These are phyloP conservation scores for Nidularia sp. DNA, from an alignment of 768 basidiomycete genomes.

Conservation along the genomic window DNA sequence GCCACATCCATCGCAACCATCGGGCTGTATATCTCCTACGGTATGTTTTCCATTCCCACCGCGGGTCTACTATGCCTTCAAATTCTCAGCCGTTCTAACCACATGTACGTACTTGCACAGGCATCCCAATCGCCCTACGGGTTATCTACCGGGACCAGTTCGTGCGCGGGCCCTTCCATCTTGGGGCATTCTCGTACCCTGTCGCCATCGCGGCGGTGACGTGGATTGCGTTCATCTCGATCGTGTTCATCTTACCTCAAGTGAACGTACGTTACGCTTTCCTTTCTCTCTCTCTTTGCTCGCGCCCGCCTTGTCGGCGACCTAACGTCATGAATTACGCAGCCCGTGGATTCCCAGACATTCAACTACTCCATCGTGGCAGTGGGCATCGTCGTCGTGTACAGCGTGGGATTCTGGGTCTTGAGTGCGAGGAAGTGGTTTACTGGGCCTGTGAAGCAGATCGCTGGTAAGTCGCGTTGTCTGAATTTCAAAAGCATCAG, in stretches of 20 bases:
- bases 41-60: constrained; percentile 19
- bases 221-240: constrained; percentile 73
- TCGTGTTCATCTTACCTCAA: constrained; percentile 71
- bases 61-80: neutral
- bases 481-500: neutral
- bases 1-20: constrained; percentile 67
- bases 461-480: constrained; percentile 36
- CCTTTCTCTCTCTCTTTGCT: neutral
- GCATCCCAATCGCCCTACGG: constrained; percentile 66
- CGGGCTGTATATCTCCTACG: constrained; percentile 75
- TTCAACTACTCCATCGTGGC: constrained; percentile 76
- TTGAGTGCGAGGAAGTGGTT: constrained; percentile 73
- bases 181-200: constrained; percentile 59
- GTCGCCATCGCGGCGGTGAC: constrained; percentile 50
- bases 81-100: neutral
- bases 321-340: neutral
- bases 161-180: constrained; percentile 68
- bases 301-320: neutral
- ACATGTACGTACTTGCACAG: constrained; percentile 17
- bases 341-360: constrained; percentile 68
- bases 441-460: constrained; percentile 64
- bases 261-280: constrained; percentile 38
- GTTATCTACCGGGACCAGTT: constrained; percentile 58
- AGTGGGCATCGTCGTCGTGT: constrained; percentile 65
- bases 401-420: constrained; percentile 67